Evolutionary conservation across 2,329 filamentous ascomycete genomes (phyloP), one percentile per base, ranked within the genome.

Genomic region (Karstenula rhodostoma): DNA sequence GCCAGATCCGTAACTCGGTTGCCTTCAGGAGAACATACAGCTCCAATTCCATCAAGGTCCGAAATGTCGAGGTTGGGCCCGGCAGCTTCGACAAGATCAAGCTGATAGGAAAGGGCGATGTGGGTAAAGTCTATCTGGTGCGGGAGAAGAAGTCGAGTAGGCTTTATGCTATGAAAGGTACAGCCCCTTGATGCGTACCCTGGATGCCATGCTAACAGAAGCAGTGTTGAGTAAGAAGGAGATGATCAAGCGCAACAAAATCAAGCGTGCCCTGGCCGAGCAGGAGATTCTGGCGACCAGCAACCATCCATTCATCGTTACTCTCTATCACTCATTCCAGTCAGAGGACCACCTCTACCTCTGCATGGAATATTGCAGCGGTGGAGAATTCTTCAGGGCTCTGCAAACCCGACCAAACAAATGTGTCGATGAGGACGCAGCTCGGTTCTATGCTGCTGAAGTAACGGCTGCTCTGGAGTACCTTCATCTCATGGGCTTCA

Each of bases 181-280:
- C 69, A 84, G 78, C 61, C 56, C 29, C 13, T 53, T 47, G 13
- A 27, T 50, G 15, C 7, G 17, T 46, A 19, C 50, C 35, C 2
- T 7, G 22, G 35, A 46, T 56, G 8, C 23, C 47, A 25, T 58
- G 43, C 76, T 80, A 65, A 80, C 67, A 52, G 33, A 54, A 56
- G 17, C 75, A 98, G 95, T 99, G 6, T 78, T 99, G 79, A 98
- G 94, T 85, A 99, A 99, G 82, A 97, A 98, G 84, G 95, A 99
- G 80, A 99, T 99, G 95, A 99, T 99, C 80, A 99, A 99, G 84
- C 91, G 95, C 60, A 99, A 99, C 85, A 99, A 99, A 86, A 99
- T 99, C 82, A 99, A 99, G 86, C 89, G 95, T 75, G 95, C 95
- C 15, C 85, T 99, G 69, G 95, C 95, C 40, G 95, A 99, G 81